These are phyloP conservation scores for Phialemoniopsis sp. DNA, from an alignment of 2,329 filamentous ascomycete species.

Conservation along the genomic window DNA sequence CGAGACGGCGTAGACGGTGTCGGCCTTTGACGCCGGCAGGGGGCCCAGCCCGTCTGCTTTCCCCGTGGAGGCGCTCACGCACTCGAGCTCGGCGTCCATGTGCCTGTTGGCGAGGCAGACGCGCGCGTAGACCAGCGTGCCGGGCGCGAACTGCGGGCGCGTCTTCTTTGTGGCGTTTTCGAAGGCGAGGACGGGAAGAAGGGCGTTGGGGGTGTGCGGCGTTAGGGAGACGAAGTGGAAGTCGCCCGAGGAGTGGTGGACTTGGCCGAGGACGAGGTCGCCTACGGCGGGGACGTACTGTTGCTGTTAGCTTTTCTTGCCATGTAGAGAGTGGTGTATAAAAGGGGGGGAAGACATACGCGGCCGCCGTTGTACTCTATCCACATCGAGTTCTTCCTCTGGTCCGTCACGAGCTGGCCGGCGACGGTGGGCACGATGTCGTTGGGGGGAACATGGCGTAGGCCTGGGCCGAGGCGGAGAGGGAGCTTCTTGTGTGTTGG, in stretches of 20 bases:
- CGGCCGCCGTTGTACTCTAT: conserved; percentile 68
- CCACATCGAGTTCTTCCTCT: conserved; percentile 73
- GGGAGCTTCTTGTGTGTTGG: conserved; percentile 66
- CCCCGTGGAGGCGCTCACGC: conserved; percentile 79
- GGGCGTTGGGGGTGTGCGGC: conserved; percentile 54
- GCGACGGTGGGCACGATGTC: conserved; percentile 66
- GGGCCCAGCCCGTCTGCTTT: conserved; percentile 86
- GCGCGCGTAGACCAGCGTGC: conserved; percentile 84
- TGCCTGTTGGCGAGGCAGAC: conserved; percentile 73
- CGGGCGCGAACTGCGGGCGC: conserved; percentile 68
- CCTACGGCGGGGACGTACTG: conserved; percentile 76
- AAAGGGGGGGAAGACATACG: conserved; percentile 41
- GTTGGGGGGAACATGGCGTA: conserved; percentile 76
- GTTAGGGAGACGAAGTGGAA: conserved; percentile 77
- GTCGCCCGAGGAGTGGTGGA: conserved; percentile 72
- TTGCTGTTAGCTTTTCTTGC: no score
- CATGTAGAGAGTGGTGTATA: conserved; percentile 20
- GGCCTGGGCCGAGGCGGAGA: conserved; percentile 77
- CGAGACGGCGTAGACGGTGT: conserved; percentile 82
- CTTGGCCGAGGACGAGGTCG: conserved; percentile 84
- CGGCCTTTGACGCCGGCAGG: conserved; percentile 54
- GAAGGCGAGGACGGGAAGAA: conserved; percentile 86
- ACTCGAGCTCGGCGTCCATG: conserved; percentile 87
- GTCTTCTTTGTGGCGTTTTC: conserved; percentile 92
- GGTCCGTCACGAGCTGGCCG: conserved; percentile 63